These are phyloP conservation scores for Beauveria sp. DNA, from an alignment of 2,329 filamentous ascomycete genomes.

Conservation along the genomic window DNA sequence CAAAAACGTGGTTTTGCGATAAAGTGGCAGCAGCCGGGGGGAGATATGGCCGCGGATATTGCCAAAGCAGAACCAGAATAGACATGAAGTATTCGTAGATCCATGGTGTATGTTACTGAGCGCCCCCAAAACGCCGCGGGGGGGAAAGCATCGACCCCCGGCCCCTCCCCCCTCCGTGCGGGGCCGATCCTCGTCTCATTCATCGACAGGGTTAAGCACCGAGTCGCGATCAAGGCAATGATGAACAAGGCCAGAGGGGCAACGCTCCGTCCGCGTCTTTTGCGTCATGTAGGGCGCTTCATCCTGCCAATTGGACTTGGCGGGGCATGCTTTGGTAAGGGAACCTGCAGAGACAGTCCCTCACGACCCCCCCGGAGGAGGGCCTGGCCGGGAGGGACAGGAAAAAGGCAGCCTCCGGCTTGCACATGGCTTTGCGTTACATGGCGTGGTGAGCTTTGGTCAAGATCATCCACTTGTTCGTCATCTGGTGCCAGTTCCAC, in stretches of 20 bases:
- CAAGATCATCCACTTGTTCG: too few relatives aligned
- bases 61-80: background rate
- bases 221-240: background rate
- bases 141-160: background rate
- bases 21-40: background rate
- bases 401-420: too few relatives aligned
- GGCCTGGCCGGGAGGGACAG: too few relatives aligned
- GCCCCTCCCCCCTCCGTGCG: background rate
- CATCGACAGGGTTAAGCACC: background rate
- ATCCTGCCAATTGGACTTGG: background rate
- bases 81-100: background rate
- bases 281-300: background rate
- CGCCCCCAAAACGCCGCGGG: background rate
- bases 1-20: background rate
- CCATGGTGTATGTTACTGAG: background rate
- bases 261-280: background rate
- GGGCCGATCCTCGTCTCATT: background rate
- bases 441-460: too few relatives aligned
- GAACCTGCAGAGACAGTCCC: background rate
- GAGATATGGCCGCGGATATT: background rate
- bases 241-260: background rate
- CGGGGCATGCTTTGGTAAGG: background rate
- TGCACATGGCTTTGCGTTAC: too few relatives aligned
- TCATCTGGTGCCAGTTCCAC: background rate
- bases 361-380: background rate